Evolutionary conservation across 768 basidiomycete genomes (phyloP), one percentile per base, ranked within the genome.

Genomic region (Podaxis sp.): DNA sequence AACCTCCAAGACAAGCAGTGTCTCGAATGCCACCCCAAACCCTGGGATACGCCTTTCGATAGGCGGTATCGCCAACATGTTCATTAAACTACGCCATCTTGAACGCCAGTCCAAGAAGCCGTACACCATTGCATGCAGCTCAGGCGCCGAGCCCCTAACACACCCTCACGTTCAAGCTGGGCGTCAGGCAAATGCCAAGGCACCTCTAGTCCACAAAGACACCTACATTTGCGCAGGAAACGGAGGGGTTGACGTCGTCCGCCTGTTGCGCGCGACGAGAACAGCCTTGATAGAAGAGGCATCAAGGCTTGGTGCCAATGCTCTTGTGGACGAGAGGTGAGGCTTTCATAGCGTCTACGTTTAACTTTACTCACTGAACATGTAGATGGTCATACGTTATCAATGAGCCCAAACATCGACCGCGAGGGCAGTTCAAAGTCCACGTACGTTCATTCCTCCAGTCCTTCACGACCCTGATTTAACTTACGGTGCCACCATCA

Each of bases 291-390:
- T 87, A 57, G 81, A 85, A 63, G 76, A 78, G 59, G 84, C 84
- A 15, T 74, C 77, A 57, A 66, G 69, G 8, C 65, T 82, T 19
- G 87, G 84, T 15, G 86, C 81, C 3, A 87, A 86, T 67, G 84
- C 83, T 1, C 78, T 92, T 59, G 81, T 87, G 2, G 84, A 91
- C 46, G 90, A 92, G 70, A 79, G 82, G 90, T 91, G 69, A 52
- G 89, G 33, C 12, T 13, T 7, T 17, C 7, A 26, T 84, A 1
- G 38, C 33, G 51, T 36, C 56, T 56, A 24, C 22, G 1, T 51
- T 38, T 63, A 56, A 48, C 46, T 40, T 54, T 33, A 40, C 36
- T n/a, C 33, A 26, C 19, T 39, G n/a, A n/a, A n/a, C 60, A 63
- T 63, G 40, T 44, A 91, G 89, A 55, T 92, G 90, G 90, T 79